Conservation (phyloP, 331 rosid species). For the Prunus yedoensis region DNA sequence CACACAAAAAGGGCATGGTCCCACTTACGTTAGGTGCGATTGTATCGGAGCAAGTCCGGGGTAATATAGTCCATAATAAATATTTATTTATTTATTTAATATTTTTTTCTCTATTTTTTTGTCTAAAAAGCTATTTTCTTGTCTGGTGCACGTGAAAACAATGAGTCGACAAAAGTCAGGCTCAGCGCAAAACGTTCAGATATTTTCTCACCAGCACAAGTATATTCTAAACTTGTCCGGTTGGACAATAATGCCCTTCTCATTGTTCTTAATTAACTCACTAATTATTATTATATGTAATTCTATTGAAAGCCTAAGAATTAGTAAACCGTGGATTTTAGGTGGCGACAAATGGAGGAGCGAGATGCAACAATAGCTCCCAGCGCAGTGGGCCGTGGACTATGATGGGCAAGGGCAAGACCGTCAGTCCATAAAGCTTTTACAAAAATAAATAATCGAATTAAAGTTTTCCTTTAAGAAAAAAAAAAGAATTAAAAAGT, state of each 20-base stretch:
- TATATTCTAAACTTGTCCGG: background rate
- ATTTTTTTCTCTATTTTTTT: background rate
- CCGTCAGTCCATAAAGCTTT: background rate
- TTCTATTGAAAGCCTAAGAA: no score
- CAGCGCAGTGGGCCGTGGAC: no score
- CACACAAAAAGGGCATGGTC: slow-evolving; percentile 14
- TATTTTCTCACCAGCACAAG: background rate
- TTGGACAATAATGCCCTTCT: slow-evolving; percentile 2
- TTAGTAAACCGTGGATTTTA: no score
- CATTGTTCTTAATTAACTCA: background rate
- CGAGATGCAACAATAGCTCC: no score
- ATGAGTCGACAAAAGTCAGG: background rate
- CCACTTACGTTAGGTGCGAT: slow-evolving; percentile 1
- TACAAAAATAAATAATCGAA: background rate
- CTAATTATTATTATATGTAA: no score
- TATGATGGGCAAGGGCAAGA: no score
- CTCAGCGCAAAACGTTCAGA: slow-evolving; percentile 1
- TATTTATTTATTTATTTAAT: background rate
- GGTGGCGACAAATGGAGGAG: no score
- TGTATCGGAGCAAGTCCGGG: background rate
- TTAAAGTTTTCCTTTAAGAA: background rate
- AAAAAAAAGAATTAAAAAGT: background rate
- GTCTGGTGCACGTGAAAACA: slow-evolving; percentile 24
- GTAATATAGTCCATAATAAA: slow-evolving; percentile 15
- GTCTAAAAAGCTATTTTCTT: no score